Percentiles rank a stretch among this genome's conserved stretches.
phyloP scores from a whole-genome alignment of 345 rosid species.

The Eucalyptus tenuipes region DNA sequence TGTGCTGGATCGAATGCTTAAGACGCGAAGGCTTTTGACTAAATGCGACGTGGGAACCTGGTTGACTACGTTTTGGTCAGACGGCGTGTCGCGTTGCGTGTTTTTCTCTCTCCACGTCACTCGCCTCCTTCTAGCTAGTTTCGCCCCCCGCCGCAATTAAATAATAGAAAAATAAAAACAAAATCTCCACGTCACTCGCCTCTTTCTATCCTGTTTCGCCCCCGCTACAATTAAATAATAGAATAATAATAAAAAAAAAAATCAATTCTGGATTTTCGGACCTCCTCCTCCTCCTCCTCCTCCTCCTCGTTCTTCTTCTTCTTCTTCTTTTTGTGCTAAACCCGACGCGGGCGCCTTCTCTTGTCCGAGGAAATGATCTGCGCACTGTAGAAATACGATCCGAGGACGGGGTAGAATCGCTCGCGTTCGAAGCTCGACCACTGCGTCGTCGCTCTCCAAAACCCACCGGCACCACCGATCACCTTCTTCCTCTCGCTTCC shows the following conservation, averaged over 20 bases:
- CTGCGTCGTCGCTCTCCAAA: background rate
- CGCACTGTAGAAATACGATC: background rate
- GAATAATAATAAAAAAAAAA: background rate
- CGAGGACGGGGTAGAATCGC: background rate
- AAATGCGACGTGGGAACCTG: background rate
- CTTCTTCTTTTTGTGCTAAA: background rate
- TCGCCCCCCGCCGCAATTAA: background rate
- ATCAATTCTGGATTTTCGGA: background rate
- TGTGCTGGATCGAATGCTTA: background rate
- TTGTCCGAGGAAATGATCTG: background rate
- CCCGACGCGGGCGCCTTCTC: background rate
- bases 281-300: background rate
- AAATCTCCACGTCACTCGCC: background rate
- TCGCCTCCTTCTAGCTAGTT: background rate
- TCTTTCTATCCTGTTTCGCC: background rate
- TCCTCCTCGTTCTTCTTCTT: no score
- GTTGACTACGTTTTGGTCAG: background rate
- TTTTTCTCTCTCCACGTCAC: background rate
- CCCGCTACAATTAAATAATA: background rate
- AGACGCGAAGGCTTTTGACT: background rate
- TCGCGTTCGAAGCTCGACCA: background rate
- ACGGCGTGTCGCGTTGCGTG: background rate
- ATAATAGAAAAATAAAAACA: background rate
- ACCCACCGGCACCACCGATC: background rate
- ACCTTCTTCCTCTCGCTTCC: background rate